Conservation (phyloP, 768 basidiomycete species). For the Tylopilus felleus region DNA sequence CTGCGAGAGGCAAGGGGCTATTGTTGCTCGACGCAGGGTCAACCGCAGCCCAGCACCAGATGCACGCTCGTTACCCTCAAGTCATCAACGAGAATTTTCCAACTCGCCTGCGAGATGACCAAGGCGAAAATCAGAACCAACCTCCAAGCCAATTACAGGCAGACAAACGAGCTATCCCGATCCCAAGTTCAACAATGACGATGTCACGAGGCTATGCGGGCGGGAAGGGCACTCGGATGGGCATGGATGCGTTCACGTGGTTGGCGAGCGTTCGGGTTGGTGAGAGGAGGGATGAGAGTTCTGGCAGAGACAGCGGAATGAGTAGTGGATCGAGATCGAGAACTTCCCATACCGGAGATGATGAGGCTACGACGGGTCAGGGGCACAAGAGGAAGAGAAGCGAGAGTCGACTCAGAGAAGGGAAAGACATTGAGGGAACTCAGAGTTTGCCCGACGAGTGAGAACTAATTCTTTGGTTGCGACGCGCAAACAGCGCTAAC, state of each 20-base stretch:
- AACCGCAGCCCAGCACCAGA: slow-evolving; percentile 22
- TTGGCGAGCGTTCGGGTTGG: slow-evolving; percentile 70
- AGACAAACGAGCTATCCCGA: slow-evolving; percentile 20
- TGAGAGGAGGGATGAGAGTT: slow-evolving; percentile 51
- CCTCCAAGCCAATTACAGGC: slow-evolving; percentile 3
- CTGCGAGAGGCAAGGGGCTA: slow-evolving; percentile 30
- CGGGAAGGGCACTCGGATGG: slow-evolving; percentile 52
- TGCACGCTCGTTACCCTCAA: slow-evolving; percentile 35
- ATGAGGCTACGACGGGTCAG: slow-evolving; percentile 4
- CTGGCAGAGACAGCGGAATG: slow-evolving; percentile 49
- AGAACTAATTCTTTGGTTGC: slow-evolving; percentile 18
- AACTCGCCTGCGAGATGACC: slow-evolving; percentile 13
- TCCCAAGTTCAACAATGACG: slow-evolving; percentile 32
- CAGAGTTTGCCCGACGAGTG: slow-evolving; percentile 75
- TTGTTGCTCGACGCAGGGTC: slow-evolving; percentile 35
- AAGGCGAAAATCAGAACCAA: slow-evolving; percentile 8
- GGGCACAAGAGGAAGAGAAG: slow-evolving; percentile 40
- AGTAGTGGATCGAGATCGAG: slow-evolving; percentile 44
- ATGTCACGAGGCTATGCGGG: slow-evolving; percentile 47
- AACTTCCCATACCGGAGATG: slow-evolving; percentile 24
- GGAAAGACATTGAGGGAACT: slow-evolving; percentile 34
- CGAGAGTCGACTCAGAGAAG: slow-evolving; percentile 38
- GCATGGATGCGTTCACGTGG: slow-evolving; percentile 74
- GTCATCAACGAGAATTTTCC: slow-evolving; percentile 9
- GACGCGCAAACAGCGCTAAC: not conserved